A percentile compares a stretch with the other conserved stretches of the same genome.
Evolutionary conservation across 768 basidiomycete genomes (phyloP).

Genomic region (Russula emetica): DNA sequence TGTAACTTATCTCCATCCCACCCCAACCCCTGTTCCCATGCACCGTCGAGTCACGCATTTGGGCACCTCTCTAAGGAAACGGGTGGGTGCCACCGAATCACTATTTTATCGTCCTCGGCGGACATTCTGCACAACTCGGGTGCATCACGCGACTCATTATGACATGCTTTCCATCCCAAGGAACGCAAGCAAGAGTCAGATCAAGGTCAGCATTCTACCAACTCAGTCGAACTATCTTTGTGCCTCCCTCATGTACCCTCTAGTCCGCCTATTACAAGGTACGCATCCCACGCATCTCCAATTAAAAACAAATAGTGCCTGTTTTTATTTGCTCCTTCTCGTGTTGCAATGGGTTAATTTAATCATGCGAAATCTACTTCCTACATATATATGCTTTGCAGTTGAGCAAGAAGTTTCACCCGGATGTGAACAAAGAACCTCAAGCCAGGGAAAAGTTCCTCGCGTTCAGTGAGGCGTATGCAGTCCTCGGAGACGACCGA

Average conservation of each 20-base stretch:
- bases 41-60: conserved; percentile 4
- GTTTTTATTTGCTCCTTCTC: neutral
- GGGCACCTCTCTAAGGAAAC: neutral
- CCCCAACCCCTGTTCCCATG: neutral
- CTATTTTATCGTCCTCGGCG: conserved; percentile 6
- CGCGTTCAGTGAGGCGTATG: conserved; percentile 46
- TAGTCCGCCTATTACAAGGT: conserved; percentile 41
- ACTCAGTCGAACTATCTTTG: neutral
- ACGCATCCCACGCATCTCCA: neutral
- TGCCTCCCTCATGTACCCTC: neutral
- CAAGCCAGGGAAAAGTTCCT: conserved; percentile 41
- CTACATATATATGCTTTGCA: conserved; percentile 29
- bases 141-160: conserved; percentile 32
- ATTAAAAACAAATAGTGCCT: neutral
- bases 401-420: conserved; percentile 49
- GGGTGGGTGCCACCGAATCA: neutral
- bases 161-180: conserved; percentile 36
- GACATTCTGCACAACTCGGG: conserved; percentile 3
- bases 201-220: conserved; percentile 33
- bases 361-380: neutral
- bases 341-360: too few relatives aligned
- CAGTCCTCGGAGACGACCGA: conserved; percentile 43
- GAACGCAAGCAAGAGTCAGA: conserved; percentile 36
- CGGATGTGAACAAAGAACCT: conserved; percentile 41
- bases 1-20: neutral